These are phyloP conservation scores for Podila minutissima DNA, from an alignment of 192 early-diverging fungal species.

Conservation along the genomic window DNA sequence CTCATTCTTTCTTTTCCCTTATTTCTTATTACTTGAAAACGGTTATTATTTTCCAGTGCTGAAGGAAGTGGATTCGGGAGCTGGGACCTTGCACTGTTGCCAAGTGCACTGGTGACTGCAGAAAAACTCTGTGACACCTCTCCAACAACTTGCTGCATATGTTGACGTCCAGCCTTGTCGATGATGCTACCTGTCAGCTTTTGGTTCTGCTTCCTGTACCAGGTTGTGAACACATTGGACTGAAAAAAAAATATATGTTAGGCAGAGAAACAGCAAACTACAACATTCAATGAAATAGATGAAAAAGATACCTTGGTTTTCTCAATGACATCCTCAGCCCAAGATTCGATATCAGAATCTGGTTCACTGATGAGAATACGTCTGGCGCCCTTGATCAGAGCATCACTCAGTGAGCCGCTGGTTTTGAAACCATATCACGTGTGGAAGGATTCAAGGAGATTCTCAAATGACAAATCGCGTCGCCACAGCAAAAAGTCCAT, in stretches of 20 bases:
- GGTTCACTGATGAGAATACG: background rate
- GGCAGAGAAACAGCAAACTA: too few species aligned
- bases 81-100: background rate
- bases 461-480: too few species aligned
- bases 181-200: background rate
- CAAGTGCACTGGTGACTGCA: background rate
- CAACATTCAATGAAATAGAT: background rate
- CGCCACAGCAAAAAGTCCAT: too few species aligned
- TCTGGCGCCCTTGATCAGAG: background rate
- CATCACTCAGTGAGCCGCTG: background rate
- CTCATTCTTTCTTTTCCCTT: too few species aligned
- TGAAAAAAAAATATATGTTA: background rate
- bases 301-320: background rate
- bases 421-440: constrained; percentile 5
- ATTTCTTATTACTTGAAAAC: too few species aligned
- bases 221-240: background rate
- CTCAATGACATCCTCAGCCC: background rate
- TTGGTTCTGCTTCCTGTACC: background rate
- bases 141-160: background rate
- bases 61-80: background rate
- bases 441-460: background rate
- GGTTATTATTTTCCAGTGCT: too few species aligned
- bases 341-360: constrained; percentile 3
- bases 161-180: background rate
- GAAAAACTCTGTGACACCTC: background rate